Percentiles rank a stretch among this genome's conserved stretches.
These are phyloP conservation scores for Cyberlindnera veronae DNA, from an alignment of 805 yeast genomes.

Conservation along the genomic window DNA sequence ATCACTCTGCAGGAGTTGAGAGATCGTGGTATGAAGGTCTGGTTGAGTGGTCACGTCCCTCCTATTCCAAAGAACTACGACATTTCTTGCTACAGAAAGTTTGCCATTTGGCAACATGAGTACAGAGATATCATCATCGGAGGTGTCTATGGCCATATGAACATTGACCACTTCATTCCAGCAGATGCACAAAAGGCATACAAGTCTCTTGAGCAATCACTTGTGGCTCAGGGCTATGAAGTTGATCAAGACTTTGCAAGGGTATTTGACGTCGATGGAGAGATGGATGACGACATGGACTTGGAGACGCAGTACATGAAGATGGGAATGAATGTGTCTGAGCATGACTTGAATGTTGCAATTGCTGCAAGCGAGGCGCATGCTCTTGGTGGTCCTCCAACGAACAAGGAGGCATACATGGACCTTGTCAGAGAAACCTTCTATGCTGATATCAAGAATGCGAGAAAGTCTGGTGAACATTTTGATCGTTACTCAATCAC, in stretches of 20 bases:
- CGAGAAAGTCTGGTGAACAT: slow-evolving; percentile 31
- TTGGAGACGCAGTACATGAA: slow-evolving; percentile 24
- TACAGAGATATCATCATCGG: slow-evolving; percentile 82
- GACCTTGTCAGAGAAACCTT: slow-evolving; percentile 48
- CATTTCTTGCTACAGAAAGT: slow-evolving; percentile 67
- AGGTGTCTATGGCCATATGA: slow-evolving; percentile 86
- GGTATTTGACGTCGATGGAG: slow-evolving; percentile 14
- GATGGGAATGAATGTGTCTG: slow-evolving; percentile 20
- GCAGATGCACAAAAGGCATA: slow-evolving; percentile 69
- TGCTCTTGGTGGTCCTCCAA: slow-evolving; percentile 61
- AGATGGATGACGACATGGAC: slow-evolving; percentile 24
- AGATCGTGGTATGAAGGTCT: slow-evolving; percentile 71
- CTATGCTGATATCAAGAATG: slow-evolving; percentile 38
- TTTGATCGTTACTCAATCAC: slow-evolving; percentile 66
- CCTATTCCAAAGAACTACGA: slow-evolving; percentile 79
- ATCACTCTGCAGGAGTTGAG: slow-evolving; percentile 70
- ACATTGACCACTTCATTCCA: slow-evolving; percentile 80
- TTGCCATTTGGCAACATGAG: slow-evolving; percentile 77
- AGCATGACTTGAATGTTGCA: slow-evolving; percentile 27
- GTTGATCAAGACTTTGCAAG: slow-evolving; percentile 26
- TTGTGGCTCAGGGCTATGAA: slow-evolving; percentile 28
- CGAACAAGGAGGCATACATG: slow-evolving; percentile 64
- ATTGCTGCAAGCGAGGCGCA: slow-evolving; percentile 34
- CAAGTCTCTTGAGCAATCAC: slow-evolving; percentile 30
- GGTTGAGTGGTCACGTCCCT: slow-evolving; percentile 89